Base-by-base conservation (phyloP, 768 basidiomycete species). In the Lactifluus hygrophoroides region DNA sequence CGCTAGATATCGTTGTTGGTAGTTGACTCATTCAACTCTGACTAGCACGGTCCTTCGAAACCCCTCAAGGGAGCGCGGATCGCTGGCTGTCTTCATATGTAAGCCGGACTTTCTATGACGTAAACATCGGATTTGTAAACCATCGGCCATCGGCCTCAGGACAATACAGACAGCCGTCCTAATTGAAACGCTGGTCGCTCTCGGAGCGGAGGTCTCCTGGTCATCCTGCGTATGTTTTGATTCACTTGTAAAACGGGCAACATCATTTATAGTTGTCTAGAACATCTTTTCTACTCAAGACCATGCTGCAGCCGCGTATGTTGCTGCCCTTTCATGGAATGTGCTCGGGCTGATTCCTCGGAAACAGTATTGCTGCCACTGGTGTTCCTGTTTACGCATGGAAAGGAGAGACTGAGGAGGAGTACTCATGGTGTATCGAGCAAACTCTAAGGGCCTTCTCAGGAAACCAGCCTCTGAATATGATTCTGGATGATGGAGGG, bases 231-330 rank as follows among this genome's bases (percentile, higher is more conserved):
- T 92, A 72, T 44, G 88, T 44, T 30, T 30, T 23, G 17, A 21
- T 16, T 25, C n/a, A 14, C 37, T 6, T 9, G 34, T 49, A 21
- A 35, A 51, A 49, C 34, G 17, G 17, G 52, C 14, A 43, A 19
- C 27, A 11, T 35, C 34, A 32, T 51, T 54, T 23, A 52, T 51
- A n/a, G n/a, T 45, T 47, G 19, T 34, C 43, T 61, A 93, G 91
- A 96, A 99, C 79, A 99, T 99, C 72, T 99, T 95, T 78, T 98
- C 96, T 50, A 99, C 96, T 51, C 96, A 99, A 76, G 96, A 99
- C 73, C 96, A 99, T 75, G 96, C 96, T 54, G 96, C 96, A 52
- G 89, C 96, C 65, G 96, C 91, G 88, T 91, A 72, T 69, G 86
- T 80, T 16, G 19, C 19, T 3, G 43, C 34, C 25, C 14, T 1